Evolutionary conservation across 2,329 filamentous ascomycete genomes (phyloP), one percentile per base, ranked within the genome.

Genomic region (Lecanoromycetidae sp.): DNA sequence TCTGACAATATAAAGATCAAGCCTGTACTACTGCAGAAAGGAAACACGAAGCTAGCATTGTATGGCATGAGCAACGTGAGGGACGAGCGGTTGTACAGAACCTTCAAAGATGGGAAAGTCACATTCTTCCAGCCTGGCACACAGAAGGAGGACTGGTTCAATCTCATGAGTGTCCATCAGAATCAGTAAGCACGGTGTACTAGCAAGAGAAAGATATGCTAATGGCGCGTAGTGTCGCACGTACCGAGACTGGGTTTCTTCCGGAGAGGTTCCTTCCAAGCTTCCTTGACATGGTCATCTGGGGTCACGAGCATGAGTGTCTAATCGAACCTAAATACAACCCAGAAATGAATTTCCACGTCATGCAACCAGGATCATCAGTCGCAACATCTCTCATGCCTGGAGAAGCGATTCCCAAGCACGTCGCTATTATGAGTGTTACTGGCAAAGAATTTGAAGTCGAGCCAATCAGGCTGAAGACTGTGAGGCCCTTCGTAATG

Each of bases 261-360:
- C 90, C 93, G 0, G 93, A 98, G 59, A 87, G 83, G 57, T 91
- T 95, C 57, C 71, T 98, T 0, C 93, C 91, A 0, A 80, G 87
- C 15, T 96, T 93, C 68, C 70, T 98, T 53, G 84, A 98, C 59
- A 72, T 98, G 4, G 79, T 98, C 0, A 76, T 98, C 42, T 98
- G 91, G 91, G 91, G 91, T 3, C 91, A 98, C 58, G 91, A 98
- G 64, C 91, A 98, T 60, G 90, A 98, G 63, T 98, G 91, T 60
- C 63, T 90, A 6, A 94, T 98, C 54, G 80, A 94, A 36, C 91
- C 91, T 0, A 69, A 71, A 1, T 71, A 79, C 38, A 98, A 96
- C 57, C 77, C 84, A 0, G 87, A 94, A 58, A 94, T 82, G 39
- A 83, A 82, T 0, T 98, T 98, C 57, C 80, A 91, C 56, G 90